phyloP scores from a whole-genome alignment of 345 rosid species.

The Eucalyptus albens region DNA sequence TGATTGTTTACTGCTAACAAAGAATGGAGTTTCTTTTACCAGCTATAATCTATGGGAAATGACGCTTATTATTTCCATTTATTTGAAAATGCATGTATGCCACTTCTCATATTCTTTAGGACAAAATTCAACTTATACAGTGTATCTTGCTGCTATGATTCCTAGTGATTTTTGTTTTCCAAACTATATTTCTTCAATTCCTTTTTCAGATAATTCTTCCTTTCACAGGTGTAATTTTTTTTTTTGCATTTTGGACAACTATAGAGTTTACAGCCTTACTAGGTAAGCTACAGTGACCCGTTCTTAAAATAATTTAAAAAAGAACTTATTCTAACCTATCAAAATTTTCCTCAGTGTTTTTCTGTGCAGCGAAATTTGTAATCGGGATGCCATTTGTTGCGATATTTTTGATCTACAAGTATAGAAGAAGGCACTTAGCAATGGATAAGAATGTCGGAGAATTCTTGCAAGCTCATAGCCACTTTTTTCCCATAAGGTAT shows the following conservation, averaged over 20 bases:
- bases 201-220: background rate
- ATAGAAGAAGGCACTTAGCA: background rate
- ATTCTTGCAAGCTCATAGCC: background rate
- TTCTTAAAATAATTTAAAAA: background rate
- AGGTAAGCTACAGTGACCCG: background rate
- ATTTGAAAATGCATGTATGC: no score
- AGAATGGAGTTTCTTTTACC: no score
- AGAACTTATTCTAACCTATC: background rate
- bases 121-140: no score
- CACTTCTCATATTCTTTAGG: no score
- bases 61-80: no score
- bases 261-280: rapidly evolving
- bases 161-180: background rate
- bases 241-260: background rate
- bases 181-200: background rate
- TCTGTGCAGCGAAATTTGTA: rapidly evolving
- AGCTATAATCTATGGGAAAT: no score
- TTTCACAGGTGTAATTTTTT: background rate
- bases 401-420: background rate
- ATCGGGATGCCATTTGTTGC: rapidly evolving
- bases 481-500: background rate
- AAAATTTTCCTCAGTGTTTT: rapidly evolving
- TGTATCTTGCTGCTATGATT: background rate
- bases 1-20: no score
- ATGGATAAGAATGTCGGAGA: background rate